Conservation (phyloP, 2,329 filamentous ascomycete species). For the Exophiala spinifera region DNA sequence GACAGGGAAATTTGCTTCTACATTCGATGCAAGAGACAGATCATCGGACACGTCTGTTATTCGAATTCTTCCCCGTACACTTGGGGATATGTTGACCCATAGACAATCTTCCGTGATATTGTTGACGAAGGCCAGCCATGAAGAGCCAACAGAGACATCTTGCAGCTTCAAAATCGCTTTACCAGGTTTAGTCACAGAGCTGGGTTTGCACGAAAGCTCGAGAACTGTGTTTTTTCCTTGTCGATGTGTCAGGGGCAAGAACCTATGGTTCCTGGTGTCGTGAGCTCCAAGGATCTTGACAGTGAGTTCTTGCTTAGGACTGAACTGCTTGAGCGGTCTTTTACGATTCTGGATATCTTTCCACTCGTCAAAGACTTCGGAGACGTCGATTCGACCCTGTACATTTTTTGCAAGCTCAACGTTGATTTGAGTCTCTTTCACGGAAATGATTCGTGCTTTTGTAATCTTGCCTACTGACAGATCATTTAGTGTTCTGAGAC, state of each 20-base stretch:
- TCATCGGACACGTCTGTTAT: conserved; percentile 85
- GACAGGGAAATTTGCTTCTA: conserved; percentile 77
- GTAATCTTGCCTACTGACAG: conserved; percentile 69
- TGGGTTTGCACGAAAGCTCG: conserved; percentile 79
- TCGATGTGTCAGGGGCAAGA: conserved; percentile 85
- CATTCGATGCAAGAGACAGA: conserved; percentile 70
- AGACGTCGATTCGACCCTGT: conserved; percentile 89
- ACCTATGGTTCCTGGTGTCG: conserved; percentile 84
- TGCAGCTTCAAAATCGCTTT: conserved; percentile 66
- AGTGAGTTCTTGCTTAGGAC: conserved; percentile 64
- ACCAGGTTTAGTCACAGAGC: conserved; percentile 51
- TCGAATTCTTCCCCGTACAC: conserved; percentile 77
- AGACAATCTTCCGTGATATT: conserved; percentile 75
- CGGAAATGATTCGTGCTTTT: conserved; percentile 73
- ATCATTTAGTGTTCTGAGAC: conserved; percentile 65
- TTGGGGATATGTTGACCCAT: conserved; percentile 89
- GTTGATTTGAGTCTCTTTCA: conserved; percentile 91
- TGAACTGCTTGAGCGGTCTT: conserved; percentile 72
- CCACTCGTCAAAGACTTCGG: conserved; percentile 84
- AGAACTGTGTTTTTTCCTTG: conserved; percentile 74
- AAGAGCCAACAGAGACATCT: conserved; percentile 67
- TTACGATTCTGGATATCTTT: conserved; percentile 82
- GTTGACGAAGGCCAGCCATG: conserved; percentile 82
- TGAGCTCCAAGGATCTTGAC: conserved; percentile 83
- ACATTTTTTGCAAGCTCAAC: conserved; percentile 83